Percentiles rank a stretch among this genome's conserved stretches.
phyloP scores from a whole-genome alignment of 2,329 filamentous ascomycete species.

The Ascochyta fabae region DNA sequence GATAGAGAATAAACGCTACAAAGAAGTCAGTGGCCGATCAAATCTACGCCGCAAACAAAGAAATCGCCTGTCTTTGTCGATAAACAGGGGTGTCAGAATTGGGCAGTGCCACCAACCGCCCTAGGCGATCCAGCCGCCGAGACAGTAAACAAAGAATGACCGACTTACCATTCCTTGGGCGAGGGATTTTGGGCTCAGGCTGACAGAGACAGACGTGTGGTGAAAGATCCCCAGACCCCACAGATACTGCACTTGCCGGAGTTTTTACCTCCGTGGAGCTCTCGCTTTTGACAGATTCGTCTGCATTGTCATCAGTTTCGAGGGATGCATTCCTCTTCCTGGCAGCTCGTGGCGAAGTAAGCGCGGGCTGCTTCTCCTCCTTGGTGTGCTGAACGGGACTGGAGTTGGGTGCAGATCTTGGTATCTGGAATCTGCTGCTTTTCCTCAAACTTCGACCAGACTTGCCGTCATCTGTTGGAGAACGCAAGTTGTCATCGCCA shows the following conservation, averaged over 20 bases:
- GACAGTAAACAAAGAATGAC: conserved; percentile 32
- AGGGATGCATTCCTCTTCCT: conserved; percentile 37
- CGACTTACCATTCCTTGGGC: conserved; percentile 72
- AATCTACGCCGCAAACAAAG: conserved; percentile 38
- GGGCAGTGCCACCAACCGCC: conserved; percentile 16
- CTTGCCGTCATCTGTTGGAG: conserved; percentile 32
- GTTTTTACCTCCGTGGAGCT: conserved; percentile 29
- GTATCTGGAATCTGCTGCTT: conserved; percentile 36
- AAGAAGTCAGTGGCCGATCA: conserved; percentile 38
- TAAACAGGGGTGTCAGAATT: conserved; percentile 6
- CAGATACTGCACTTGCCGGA: conserved; percentile 38
- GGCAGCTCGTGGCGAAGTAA: conserved; percentile 28
- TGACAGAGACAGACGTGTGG: conserved; percentile 71
- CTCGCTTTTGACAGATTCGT: conserved; percentile 18
- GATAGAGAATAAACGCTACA: conserved; percentile 95
- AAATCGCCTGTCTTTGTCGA: conserved; percentile 34
- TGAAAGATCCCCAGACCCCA: conserved; percentile 38
- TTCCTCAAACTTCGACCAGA: conserved; percentile 35
- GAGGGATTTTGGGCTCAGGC: conserved; percentile 73
- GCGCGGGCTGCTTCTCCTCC: conserved; percentile 24
- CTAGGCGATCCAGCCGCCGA: conserved; percentile 5
- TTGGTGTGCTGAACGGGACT: conserved; percentile 22
- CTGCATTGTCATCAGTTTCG: conserved; percentile 24
- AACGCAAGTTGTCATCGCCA: conserved; percentile 22
- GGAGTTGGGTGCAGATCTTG: conserved; percentile 28